phyloP scores from a whole-genome alignment of 1,139 yeast genomes.

The Zygosaccharomyces pseudobailii region DNA sequence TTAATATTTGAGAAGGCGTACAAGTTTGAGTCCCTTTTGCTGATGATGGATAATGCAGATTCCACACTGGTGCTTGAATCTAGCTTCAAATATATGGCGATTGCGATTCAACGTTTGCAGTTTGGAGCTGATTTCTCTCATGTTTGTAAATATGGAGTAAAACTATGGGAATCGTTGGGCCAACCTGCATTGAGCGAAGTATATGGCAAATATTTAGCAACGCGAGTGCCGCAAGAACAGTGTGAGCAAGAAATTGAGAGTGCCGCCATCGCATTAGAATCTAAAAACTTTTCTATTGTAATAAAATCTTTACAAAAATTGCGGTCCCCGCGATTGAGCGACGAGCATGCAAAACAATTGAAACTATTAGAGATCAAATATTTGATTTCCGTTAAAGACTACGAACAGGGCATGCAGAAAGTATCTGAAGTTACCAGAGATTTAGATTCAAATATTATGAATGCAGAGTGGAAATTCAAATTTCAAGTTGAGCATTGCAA shows the following conservation, averaged over 20 bases:
- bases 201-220: neutral
- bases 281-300: constrained; percentile 3
- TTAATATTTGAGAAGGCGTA: constrained; percentile 27
- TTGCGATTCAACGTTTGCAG: constrained; percentile 19
- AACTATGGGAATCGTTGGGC: constrained; percentile 15
- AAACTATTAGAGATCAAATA: constrained; percentile 12
- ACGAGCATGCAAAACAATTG: constrained; percentile 10
- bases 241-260: constrained; percentile 3
- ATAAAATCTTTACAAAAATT: constrained; percentile 5
- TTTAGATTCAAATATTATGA: constrained; percentile 11
- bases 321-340: constrained; percentile 10
- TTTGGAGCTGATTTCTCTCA: constrained; percentile 10
- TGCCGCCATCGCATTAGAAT: constrained; percentile 6
- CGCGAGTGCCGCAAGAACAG: neutral
- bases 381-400: constrained; percentile 15
- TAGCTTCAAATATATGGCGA: constrained; percentile 20
- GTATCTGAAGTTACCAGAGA: constrained; percentile 14
- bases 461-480: constrained; percentile 22
- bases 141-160: constrained; percentile 6
- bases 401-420: constrained; percentile 18
- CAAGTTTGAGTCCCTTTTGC: constrained; percentile 25
- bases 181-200: constrained; percentile 5
- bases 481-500: constrained; percentile 22
- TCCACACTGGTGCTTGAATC: constrained; percentile 20
- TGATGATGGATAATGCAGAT: constrained; percentile 19